Evolutionary conservation across 83 land plant genomes (phyloP), one percentile per base, ranked within the genome.

Genomic region (Isoetes engelmannii): DNA sequence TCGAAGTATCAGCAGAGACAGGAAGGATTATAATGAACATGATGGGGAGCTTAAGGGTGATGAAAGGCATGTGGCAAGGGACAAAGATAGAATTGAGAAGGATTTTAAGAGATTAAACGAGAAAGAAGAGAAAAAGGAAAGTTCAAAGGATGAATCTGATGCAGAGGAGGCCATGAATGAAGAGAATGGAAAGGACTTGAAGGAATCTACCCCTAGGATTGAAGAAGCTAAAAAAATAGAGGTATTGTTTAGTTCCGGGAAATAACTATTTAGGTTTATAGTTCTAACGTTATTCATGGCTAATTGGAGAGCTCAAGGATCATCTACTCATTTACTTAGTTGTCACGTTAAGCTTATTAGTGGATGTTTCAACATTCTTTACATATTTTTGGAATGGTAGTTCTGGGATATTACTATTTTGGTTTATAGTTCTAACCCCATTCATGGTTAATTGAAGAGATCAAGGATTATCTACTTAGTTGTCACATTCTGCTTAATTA

Each of bases 1-100:
- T 70, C 49, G 60, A 15, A 72, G 75, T 44, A 70, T 48, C 41
- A 73, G 76, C 44, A 56, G 50, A 13, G 76, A 73, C 45, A 68
- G 70, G 5, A 48, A 55, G 41, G 74, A 63, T 37, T 44, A 41
- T 15, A 63, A 72, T 43, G 74, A 72, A 5, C 49, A 61, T 42
- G 57, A 72, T 19, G 67, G 71, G 42, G 66, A 55, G 61, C 20
- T 53, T 51, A 73, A 47, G 42, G 3, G 6, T 20, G 76, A 65
- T 41, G 71, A 68, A 12, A 44, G 21, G 44, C 48, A 55, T 20
- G 69, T 64, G 57, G 48, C 28, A 64, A 59, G 65, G 21, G 75
- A 64, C 8, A 51, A 7, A 28, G 57, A 66, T 51, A 64, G 60
- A 8, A 69, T 51, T 43, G 71, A 68, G 47, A 50, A 50, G 75